phyloP scores from a whole-genome alignment of 495 filamentous ascomycete genomes.

The Neurospora tetraspora region DNA sequence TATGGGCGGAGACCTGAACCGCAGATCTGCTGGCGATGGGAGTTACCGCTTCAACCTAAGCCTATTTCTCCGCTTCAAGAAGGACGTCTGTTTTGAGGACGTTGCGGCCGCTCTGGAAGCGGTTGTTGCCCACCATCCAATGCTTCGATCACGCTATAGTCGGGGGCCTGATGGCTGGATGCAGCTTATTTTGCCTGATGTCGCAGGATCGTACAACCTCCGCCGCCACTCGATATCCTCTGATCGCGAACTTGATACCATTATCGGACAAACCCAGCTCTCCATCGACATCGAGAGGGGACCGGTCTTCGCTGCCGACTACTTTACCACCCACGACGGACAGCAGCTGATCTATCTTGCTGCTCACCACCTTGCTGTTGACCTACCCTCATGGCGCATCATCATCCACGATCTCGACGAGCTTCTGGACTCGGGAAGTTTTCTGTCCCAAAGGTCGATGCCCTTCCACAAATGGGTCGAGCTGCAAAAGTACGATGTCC shows the following conservation, averaged over 20 bases:
- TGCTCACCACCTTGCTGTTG: constrained; percentile 59
- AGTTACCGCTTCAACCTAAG: constrained; percentile 69
- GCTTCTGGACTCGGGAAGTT: constrained; percentile 39
- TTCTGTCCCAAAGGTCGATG: constrained; percentile 32
- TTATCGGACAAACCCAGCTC: constrained; percentile 28
- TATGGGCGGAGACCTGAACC: constrained; percentile 27
- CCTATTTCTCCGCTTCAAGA: constrained; percentile 48
- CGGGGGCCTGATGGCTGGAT: constrained; percentile 28
- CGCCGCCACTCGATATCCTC: constrained; percentile 24
- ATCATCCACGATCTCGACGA: constrained; percentile 60
- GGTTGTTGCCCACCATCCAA: constrained; percentile 54
- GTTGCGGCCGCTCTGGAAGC: constrained; percentile 46
- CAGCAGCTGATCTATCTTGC: constrained; percentile 50
- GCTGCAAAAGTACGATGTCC: constrained; percentile 26
- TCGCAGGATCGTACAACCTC: constrained; percentile 30
- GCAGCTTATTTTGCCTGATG: constrained; percentile 29
- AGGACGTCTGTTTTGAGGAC: constrained; percentile 33
- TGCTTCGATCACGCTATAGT: constrained; percentile 61
- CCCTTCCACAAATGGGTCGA: constrained; percentile 57
- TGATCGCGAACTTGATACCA: constrained; percentile 29
- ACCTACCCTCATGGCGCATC: constrained; percentile 61
- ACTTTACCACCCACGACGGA: constrained; percentile 41
- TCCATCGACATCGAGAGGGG: constrained; percentile 33
- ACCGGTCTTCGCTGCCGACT: constrained; percentile 36
- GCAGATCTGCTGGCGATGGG: constrained; percentile 34